Percentiles rank a stretch among this genome's conserved stretches.
Conservation (phyloP, 2,329 filamentous ascomycete genomes). For the Conoideocrella luteorostrata region DNA sequence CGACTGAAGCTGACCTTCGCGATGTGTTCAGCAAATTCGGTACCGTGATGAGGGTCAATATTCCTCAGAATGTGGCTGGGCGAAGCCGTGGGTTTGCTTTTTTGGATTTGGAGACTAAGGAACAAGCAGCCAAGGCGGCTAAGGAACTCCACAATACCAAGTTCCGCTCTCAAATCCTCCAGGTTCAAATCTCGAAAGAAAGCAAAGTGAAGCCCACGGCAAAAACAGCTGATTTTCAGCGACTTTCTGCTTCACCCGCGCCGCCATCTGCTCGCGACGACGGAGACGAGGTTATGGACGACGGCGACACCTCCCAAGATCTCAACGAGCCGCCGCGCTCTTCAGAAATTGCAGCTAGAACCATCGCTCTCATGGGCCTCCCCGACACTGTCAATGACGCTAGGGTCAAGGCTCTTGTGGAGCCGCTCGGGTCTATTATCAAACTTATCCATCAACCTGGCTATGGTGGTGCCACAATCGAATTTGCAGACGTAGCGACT, state of each 20-base stretch:
- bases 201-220: slow-evolving; percentile 51
- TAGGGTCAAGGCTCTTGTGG: slow-evolving; percentile 67
- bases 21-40: slow-evolving; percentile 72
- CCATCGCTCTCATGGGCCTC: slow-evolving; percentile 74
- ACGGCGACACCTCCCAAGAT: slow-evolving; percentile 14
- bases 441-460: slow-evolving; percentile 76
- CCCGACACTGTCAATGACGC: slow-evolving; percentile 90
- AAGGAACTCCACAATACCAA: slow-evolving; percentile 64
- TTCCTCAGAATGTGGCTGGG: slow-evolving; percentile 62
- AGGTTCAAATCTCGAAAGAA: slow-evolving; percentile 55
- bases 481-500: slow-evolving; percentile 64
- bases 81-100: slow-evolving; percentile 74
- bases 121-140: slow-evolving; percentile 60
- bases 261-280: slow-evolving; percentile 26
- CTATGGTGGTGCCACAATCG: slow-evolving; percentile 79
- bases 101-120: slow-evolving; percentile 66
- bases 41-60: slow-evolving; percentile 62
- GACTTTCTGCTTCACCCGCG: slow-evolving; percentile 26
- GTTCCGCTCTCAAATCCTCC: slow-evolving; percentile 60
- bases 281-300: slow-evolving; percentile 34
- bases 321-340: slow-evolving; percentile 32
- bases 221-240: slow-evolving; percentile 31
- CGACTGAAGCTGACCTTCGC: slow-evolving; percentile 61
- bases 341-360: slow-evolving; percentile 55
- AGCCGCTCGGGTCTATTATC: slow-evolving; percentile 62